Evolutionary conservation across 1,284 basidiomycete genomes (phyloP).

Genomic region (Cystobasidiaceae sp.): DNA sequence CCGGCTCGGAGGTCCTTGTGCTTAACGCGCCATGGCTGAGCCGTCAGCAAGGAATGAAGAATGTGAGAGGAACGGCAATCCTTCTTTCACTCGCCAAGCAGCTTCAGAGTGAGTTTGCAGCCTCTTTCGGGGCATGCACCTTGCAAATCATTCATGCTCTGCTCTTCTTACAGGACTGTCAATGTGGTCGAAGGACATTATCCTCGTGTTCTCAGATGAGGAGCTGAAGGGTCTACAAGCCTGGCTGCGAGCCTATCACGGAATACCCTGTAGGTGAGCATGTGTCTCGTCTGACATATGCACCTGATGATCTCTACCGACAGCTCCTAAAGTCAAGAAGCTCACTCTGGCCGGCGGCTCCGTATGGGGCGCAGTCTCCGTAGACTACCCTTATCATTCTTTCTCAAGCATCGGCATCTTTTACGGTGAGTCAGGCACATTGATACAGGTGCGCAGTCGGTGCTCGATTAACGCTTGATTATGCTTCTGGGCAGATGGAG

Average conservation of each 20-base stretch:
- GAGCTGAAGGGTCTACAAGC: constrained; percentile 87
- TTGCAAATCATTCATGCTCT: background rate
- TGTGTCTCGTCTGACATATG: background rate
- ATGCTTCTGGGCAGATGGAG: constrained; percentile 67
- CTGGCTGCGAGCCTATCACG: constrained; percentile 78
- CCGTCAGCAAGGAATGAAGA: constrained; percentile 59
- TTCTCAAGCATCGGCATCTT: constrained; percentile 89
- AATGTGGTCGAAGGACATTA: constrained; percentile 87
- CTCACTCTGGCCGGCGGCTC: constrained; percentile 62
- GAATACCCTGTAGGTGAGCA: constrained; percentile 59
- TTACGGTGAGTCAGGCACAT: constrained; percentile 59
- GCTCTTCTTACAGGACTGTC: constrained; percentile 64
- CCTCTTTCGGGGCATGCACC: background rate
- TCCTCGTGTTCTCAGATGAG: constrained; percentile 84
- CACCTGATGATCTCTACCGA: background rate
- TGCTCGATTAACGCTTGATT: background rate
- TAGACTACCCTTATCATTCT: constrained; percentile 95
- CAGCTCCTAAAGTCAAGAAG: constrained; percentile 60
- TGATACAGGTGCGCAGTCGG: background rate
- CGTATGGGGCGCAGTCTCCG: constrained; percentile 89
- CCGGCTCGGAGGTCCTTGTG: constrained; percentile 85
- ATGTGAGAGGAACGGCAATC: constrained; percentile 79
- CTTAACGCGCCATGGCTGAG: constrained; percentile 84
- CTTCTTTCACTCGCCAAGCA: constrained; percentile 76
- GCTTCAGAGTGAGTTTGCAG: constrained; percentile 60